A percentile compares a stretch with the other conserved stretches of the same genome.
phyloP scores from a whole-genome alignment of 2,329 filamentous ascomycete species.

The Myrmaecium sp. region DNA sequence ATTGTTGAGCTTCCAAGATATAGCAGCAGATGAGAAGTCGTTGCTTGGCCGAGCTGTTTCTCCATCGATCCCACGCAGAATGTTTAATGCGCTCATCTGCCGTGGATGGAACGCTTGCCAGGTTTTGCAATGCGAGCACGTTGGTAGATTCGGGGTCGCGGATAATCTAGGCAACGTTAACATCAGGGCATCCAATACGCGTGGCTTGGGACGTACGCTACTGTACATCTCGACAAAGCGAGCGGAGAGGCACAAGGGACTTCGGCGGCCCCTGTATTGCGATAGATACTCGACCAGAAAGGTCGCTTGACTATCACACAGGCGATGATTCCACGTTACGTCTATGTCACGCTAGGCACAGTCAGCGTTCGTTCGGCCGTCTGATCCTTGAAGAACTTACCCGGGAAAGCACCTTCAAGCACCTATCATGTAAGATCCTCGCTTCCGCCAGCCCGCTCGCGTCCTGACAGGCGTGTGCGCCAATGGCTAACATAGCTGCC shows the following conservation, averaged over 20 bases:
- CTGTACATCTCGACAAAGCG: conserved; percentile 21
- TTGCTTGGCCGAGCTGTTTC: conserved; percentile 14
- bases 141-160: too few relatives aligned
- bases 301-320: conserved; percentile 27
- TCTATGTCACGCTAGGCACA: conserved; percentile 7
- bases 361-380: neutral
- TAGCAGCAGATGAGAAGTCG: conserved; percentile 25
- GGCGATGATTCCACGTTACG: conserved; percentile 8
- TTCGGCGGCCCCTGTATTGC: conserved; percentile 24
- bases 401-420: conserved; percentile 22
- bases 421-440: conserved; percentile 23
- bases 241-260: conserved; percentile 18
- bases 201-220: conserved; percentile 10
- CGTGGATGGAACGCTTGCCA: conserved; percentile 2
- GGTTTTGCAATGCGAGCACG: conserved; percentile 1
- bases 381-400: conserved; percentile 4
- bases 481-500: conserved; percentile 27
- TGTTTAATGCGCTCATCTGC: conserved; percentile 9
- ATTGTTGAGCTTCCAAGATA: conserved; percentile 24
- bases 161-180: conserved; percentile 1
- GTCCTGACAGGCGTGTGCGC: conserved; percentile 22
- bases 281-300: conserved; percentile 27
- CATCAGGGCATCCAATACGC: neutral
- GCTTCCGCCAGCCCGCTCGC: conserved; percentile 18
- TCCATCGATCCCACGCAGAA: conserved; percentile 17